Base-by-base conservation (phyloP, 495 filamentous ascomycete species). In the Chaetomium fimeti region DNA sequence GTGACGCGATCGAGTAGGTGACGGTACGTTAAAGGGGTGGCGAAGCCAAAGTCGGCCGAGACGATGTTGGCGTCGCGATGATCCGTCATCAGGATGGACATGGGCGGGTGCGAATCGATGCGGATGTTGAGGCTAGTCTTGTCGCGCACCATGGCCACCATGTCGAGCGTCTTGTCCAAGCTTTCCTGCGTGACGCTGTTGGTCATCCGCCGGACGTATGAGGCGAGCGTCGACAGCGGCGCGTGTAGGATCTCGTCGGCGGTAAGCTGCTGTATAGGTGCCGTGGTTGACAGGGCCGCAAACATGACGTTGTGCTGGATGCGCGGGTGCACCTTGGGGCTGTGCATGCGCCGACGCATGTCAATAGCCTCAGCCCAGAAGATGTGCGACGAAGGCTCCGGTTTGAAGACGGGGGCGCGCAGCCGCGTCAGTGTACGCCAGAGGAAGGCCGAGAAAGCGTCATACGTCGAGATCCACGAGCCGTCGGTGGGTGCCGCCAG, bases 41-140 rank as follows among this genome's bases (percentile, higher is more conserved):
- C 49, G 9, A 52, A 52, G 24, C 49, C 49, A 29, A 52, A 52
- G 49, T 52, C 49, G 49, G 49, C 49, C 24, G 22, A 27, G 49
- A 27, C 22, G 25, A 28, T 27, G 49, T 28, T 16, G 13, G 49
- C 49, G 49, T 52, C 49, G 25, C 49, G 49, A 3, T 28, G 25
- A 24, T 52, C 49, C 24, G 49, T 52, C 49, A 15, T 8, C 24
- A 52, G 24, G 49, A 28, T 52, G 11, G 49, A 52, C 49, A 52
- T 27, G 12, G 49, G 49, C 25, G 49, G 49, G 49, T 28, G 18
- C 24, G 49, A 27, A 25, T 52, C 49, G 25, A 27, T 52, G 49
- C 49, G 49, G 9, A 52, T 28, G 49, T 52, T 52, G 49, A 52
- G 49, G 24, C 24, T 28, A 0, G 49, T 28, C 49, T 52, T 52